Percentiles rank a stretch among this genome's conserved stretches.
Evolutionary conservation across 768 basidiomycete species (phyloP).

Genomic region (Psilocybe subaeruginosa): DNA sequence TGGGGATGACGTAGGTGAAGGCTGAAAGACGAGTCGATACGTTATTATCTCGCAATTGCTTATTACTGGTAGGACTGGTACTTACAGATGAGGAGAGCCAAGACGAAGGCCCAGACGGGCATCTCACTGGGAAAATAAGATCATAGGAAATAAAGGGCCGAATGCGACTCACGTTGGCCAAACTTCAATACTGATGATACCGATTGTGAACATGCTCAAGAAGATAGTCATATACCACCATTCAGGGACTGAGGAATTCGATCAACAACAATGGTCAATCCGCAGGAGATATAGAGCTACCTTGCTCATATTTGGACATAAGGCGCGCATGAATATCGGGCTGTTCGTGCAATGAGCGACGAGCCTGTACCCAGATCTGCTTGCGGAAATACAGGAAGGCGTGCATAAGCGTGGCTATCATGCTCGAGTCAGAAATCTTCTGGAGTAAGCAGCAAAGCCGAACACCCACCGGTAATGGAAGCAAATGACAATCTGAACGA

Average conservation of each 20-base stretch:
- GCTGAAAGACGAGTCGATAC: slow-evolving; percentile 21
- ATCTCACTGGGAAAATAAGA: slow-evolving; percentile 42
- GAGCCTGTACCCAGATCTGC: slow-evolving; percentile 71
- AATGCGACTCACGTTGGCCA: slow-evolving; percentile 53
- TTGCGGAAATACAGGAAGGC: slow-evolving; percentile 72
- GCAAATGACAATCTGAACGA: slow-evolving; percentile 62
- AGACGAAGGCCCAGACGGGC: slow-evolving; percentile 51
- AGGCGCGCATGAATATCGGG: slow-evolving; percentile 82
- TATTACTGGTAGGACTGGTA: slow-evolving; percentile 26
- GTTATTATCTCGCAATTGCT: slow-evolving; percentile 19
- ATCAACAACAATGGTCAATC: neutral
- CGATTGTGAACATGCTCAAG: slow-evolving; percentile 63
- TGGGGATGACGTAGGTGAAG: slow-evolving; percentile 72
- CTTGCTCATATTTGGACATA: slow-evolving; percentile 71
- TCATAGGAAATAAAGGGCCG: slow-evolving; percentile 38
- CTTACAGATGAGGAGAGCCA: slow-evolving; percentile 62
- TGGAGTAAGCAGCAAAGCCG: neutral
- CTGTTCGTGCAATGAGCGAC: slow-evolving; percentile 71
- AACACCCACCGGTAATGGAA: slow-evolving; percentile 52
- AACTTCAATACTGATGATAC: slow-evolving; percentile 65
- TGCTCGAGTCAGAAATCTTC: neutral
- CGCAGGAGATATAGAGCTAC: slow-evolving; percentile 8
- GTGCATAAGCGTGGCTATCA: slow-evolving; percentile 61
- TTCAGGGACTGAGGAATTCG: slow-evolving; percentile 51
- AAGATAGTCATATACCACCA: slow-evolving; percentile 82